Conservation (phyloP, 352 stramenopile species). For the Globisporangium emineosum region DNA sequence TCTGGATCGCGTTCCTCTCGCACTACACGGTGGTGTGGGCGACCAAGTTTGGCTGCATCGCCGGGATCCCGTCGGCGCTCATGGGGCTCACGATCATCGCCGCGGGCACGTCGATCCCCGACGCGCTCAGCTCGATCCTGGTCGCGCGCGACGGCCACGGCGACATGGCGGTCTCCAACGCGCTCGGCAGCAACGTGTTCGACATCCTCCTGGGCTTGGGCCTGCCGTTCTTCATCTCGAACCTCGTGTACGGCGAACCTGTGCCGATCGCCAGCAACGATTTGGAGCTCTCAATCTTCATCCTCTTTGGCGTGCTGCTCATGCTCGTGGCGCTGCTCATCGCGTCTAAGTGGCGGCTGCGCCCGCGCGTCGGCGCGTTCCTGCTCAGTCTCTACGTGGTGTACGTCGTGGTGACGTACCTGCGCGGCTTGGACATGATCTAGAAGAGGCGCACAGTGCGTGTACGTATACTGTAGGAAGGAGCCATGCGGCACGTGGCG, state of each 20-base stretch:
- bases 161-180: conserved; percentile 83
- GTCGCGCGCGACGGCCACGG: conserved; percentile 77
- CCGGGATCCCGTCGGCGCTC: conserved; percentile 61
- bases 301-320: conserved; percentile 60
- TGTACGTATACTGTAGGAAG: too few relatives aligned
- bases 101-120: conserved; percentile 67
- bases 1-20: conserved; percentile 73
- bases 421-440: conserved; percentile 50
- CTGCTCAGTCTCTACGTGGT: conserved; percentile 43
- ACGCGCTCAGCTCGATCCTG: conserved; percentile 75
- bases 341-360: conserved; percentile 47
- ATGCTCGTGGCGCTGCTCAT: conserved; percentile 52
- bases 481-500: too few relatives aligned
- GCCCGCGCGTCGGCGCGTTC: conserved; percentile 35
- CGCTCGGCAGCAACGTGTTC: conserved; percentile 84
- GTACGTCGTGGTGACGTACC: conserved; percentile 62
- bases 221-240: conserved; percentile 77
- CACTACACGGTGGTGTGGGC: conserved; percentile 64
- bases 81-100: conserved; percentile 84
- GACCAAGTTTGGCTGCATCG: conserved; percentile 63
- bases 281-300: conserved; percentile 58
- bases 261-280: conserved; percentile 49
- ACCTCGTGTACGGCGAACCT: conserved; percentile 57
- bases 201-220: conserved; percentile 80
- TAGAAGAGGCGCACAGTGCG: conserved; percentile 16